Base-by-base conservation (phyloP, 2,329 filamentous ascomycete genomes). In the Dissoconium aciculare region DNA sequence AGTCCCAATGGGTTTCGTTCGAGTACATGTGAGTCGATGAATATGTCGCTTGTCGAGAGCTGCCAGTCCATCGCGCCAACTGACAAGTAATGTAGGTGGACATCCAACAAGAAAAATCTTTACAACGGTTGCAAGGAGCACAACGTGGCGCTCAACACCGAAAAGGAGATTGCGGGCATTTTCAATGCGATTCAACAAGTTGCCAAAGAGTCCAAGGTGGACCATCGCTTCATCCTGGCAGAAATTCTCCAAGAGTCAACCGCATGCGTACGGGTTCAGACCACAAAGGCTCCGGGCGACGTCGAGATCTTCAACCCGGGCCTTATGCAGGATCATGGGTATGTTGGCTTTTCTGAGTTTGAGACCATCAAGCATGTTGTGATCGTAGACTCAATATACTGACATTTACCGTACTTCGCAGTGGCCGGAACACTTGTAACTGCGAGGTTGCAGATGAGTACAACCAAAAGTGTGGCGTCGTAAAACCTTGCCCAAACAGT, bases 21-120 rank as follows among this genome's bases (percentile, higher is more conserved):
- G 31, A 43, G n/a, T 36, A 38, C 26, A 56, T 54, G 52, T 54
- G 48, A 41, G 34, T 36, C 5, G 46, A 45, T n/a, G n/a, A n/a
- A n/a, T n/a, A n/a, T n/a, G n/a, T n/a, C n/a, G n/a, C n/a, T n/a
- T n/a, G n/a, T n/a, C n/a, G n/a, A n/a, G n/a, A n/a, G n/a, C n/a
- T n/a, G n/a, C n/a, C n/a, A n/a, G n/a, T n/a, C n/a, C n/a, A n/a
- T n/a, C n/a, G n/a, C n/a, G n/a, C n/a, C n/a, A n/a, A n/a, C n/a
- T n/a, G n/a, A n/a, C n/a, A n/a, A n/a, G n/a, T n/a, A n/a, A n/a
- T n/a, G n/a, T n/a, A n/a, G n/a, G n/a, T n/a, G n/a, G n/a, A n/a
- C n/a, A n/a, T n/a, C n/a, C n/a, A 39, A 39, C 19, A 10, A 27
- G 14, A n/a, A 25, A 11, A 31, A 26, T 11, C 23, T 39, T 4